A percentile compares a stretch with the other conserved stretches of the same genome.
phyloP scores from a whole-genome alignment of 1,284 basidiomycete species.

The Ustilago curta region DNA sequence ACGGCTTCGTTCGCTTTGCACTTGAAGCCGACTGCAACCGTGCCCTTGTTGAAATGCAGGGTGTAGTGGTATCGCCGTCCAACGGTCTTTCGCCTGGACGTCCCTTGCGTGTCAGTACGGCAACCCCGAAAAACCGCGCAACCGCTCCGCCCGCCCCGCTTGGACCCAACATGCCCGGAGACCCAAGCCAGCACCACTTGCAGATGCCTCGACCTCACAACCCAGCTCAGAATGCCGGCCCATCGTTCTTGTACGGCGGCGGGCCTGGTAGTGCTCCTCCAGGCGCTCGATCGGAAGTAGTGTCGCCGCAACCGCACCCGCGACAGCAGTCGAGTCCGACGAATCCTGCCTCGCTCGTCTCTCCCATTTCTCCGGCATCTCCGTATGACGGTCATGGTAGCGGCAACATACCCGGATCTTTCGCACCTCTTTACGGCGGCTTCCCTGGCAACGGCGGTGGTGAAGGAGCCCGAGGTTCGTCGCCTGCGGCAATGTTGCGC shows the following conservation, averaged over 20 bases:
- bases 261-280: constrained; percentile 9
- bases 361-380: constrained; percentile 30
- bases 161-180: constrained; percentile 17
- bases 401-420: constrained; percentile 21
- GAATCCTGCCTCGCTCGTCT: constrained; percentile 21
- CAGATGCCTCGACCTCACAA: constrained; percentile 51
- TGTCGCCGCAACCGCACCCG: constrained; percentile 39
- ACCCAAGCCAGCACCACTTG: constrained; percentile 28
- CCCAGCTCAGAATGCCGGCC: constrained; percentile 29
- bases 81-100: constrained; percentile 54
- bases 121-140: constrained; percentile 61
- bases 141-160: constrained; percentile 13
- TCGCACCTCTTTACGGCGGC: constrained; percentile 34
- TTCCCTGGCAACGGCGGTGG: constrained; percentile 18
- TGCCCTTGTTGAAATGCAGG: constrained; percentile 67
- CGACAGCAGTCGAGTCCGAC: constrained; percentile 33
- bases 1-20: constrained; percentile 64
- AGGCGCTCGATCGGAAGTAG: constrained; percentile 27
- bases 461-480: constrained; percentile 24
- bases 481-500: constrained; percentile 31
- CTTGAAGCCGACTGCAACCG: constrained; percentile 59
- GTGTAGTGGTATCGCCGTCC: constrained; percentile 47
- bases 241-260: constrained; percentile 40
- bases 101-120: constrained; percentile 60
- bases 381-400: constrained; percentile 25